Evolutionary conservation across 352 stramenopile species (phyloP), one percentile per base, ranked within the genome.

Genomic region (Pythium vanterpoolii): DNA sequence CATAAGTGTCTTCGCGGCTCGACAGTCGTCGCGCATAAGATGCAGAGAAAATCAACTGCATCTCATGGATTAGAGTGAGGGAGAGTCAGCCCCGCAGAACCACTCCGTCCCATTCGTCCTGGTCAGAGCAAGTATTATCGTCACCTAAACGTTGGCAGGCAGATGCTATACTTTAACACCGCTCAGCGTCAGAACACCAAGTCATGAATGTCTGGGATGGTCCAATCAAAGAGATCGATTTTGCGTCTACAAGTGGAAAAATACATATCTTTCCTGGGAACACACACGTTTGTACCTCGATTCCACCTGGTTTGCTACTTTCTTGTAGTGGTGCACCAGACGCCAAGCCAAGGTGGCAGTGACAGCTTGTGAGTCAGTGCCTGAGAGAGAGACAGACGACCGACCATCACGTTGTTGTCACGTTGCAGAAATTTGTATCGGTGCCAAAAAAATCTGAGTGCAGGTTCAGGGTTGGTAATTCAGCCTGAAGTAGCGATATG

Each of bases 341-440:
- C 18, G 40, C 10, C 18, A 26, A 42, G 34, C 18, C 34, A 42
- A 42, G 34, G 10, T 42, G 34, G 34, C 34, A 42, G 34, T 42
- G 10, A 42, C 10, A 18, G 18, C 34, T 16, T 42, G 34, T 18
- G 31, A 55, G 48, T 55, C 48, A 55, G 46, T 28, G 4, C 46
- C n/a, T n/a, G n/a, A 2, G 28, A 28, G 31, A 55, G 48, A 55
- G 48, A 55, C 48, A 55, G 48, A 21, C n/a, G n/a, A n/a, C 9
- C 28, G 53, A 61, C 54, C 54, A 61, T 53, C 54, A 61, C 44
- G 52, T 43, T 61, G 54, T 61, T 42, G 54, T 61, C 42, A 11
- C 13, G 38, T 53, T 53, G 54, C 24, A 19, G 30, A 51, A 43
- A 31, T 24, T 45, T 44, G 16, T 33, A 3, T 44, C 21, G 33